Conservation (phyloP, 176 grass and related monocot genomes). For the Pontederia paniculata region DNA sequence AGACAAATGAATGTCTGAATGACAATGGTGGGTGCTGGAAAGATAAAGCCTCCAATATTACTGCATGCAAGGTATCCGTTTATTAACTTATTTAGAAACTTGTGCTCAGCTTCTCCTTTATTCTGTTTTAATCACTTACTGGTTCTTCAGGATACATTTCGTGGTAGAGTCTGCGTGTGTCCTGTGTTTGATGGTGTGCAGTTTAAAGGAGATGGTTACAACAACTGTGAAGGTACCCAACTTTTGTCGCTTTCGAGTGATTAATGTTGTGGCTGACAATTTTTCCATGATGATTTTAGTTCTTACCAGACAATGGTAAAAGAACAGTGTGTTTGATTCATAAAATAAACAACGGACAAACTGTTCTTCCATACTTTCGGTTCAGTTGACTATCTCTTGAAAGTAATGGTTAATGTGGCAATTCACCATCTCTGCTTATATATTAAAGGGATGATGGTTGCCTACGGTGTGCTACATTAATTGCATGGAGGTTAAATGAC, state of each 20-base stretch:
- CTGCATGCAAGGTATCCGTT: slow-evolving; percentile 10
- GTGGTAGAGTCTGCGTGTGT: slow-evolving; percentile 10
- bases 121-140: not conserved
- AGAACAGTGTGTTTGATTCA: too few relatives aligned
- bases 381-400: too few relatives aligned
- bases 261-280: too few relatives aligned
- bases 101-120: not conserved
- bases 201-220: slow-evolving; percentile 15
- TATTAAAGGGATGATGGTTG: too few relatives aligned
- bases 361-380: too few relatives aligned
- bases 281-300: too few relatives aligned
- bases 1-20: slow-evolving; percentile 10
- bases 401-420: too few relatives aligned
- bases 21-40: slow-evolving; percentile 15
- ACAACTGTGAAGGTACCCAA: slow-evolving; percentile 7
- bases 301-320: too few relatives aligned
- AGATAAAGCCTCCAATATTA: slow-evolving; percentile 17
- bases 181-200: slow-evolving; percentile 14
- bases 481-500: too few relatives aligned
- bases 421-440: too few relatives aligned
- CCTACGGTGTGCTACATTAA: too few relatives aligned
- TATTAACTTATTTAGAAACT: not conserved
- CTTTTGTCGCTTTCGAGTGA: not conserved
- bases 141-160: slow-evolving; percentile 9
- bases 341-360: too few relatives aligned